phyloP scores from a whole-genome alignment of 2,329 filamentous ascomycete species.

The Colletotrichum theobromicola region DNA sequence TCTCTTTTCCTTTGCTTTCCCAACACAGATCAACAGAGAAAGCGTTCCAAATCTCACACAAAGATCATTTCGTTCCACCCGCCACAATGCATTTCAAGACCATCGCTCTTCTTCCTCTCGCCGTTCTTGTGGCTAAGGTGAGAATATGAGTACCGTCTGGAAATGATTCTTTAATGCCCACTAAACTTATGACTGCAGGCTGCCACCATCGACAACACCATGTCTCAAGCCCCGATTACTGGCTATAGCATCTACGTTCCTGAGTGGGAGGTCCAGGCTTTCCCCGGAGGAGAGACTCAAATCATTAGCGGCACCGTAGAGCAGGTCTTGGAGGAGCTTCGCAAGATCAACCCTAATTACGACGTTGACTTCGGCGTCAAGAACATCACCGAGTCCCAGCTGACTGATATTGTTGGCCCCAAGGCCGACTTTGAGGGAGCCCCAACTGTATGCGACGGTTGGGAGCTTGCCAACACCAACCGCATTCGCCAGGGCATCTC shows the following conservation, averaged over 20 bases:
- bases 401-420: not conserved
- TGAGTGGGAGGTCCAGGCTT: slow-evolving; percentile 17
- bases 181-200: not conserved
- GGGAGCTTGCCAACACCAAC: slow-evolving; percentile 1
- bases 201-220: not conserved
- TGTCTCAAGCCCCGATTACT: not conserved
- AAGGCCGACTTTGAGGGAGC: not conserved
- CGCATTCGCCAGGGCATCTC: not conserved
- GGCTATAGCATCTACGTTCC: not conserved
- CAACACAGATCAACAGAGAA: no score
- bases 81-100: not conserved
- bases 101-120: not conserved
- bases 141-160: not conserved
- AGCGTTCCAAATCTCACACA: not conserved
- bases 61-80: not conserved
- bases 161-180: not conserved
- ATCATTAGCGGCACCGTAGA: slow-evolving; percentile 18
- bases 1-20: not conserved
- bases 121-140: not conserved
- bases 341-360: slow-evolving; percentile 11
- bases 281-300: not conserved
- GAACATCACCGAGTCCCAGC: not conserved
- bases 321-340: slow-evolving; percentile 3
- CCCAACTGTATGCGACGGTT: not conserved
- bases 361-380: not conserved